A percentile compares a stretch with the other conserved stretches of the same genome.
Conservation (phyloP, 2,329 filamentous ascomycete genomes). For the Monosporascus sp. region DNA sequence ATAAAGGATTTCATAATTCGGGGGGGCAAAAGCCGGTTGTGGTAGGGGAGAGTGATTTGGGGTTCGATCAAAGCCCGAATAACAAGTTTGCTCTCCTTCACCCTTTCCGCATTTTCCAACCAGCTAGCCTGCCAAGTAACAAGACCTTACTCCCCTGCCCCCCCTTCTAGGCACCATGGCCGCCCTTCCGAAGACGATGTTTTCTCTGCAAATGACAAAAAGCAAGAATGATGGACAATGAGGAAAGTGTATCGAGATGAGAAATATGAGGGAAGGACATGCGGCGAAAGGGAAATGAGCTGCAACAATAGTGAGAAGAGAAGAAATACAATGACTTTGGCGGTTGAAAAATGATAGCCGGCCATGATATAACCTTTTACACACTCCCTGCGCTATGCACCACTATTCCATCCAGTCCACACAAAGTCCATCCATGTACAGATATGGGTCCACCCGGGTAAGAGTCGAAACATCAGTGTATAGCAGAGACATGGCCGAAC, state of each 20-base stretch:
- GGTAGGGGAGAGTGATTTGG: not conserved
- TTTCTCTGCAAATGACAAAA: constrained; percentile 10
- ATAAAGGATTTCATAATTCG: no score
- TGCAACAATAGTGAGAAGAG: constrained; percentile 15
- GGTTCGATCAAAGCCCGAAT: not conserved
- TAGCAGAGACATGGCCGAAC: constrained; percentile 21
- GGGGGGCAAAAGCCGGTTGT: no score
- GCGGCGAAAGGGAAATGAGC: constrained; percentile 11
- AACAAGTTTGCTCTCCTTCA: not conserved
- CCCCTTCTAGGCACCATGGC: constrained; percentile 1
- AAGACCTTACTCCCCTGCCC: constrained; percentile 1
- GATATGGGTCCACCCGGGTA: constrained; percentile 19
- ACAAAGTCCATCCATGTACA: constrained; percentile 20
- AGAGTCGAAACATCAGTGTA: constrained; percentile 23
- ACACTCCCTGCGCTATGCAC: constrained; percentile 30
- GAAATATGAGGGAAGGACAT: constrained; percentile 11
- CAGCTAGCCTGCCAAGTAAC: not conserved
- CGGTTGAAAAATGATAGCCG: constrained; percentile 24
- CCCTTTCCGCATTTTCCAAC: not conserved
- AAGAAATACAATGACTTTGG: constrained; percentile 20
- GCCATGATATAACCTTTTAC: constrained; percentile 27
- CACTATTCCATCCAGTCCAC: constrained; percentile 27
- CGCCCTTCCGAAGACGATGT: not conserved
- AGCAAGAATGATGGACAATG: constrained; percentile 9
- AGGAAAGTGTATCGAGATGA: constrained; percentile 11